Evolutionary conservation across 2,329 filamentous ascomycete genomes (phyloP), one percentile per base, ranked within the genome.

Genomic region (Trichoderma atroviride): DNA sequence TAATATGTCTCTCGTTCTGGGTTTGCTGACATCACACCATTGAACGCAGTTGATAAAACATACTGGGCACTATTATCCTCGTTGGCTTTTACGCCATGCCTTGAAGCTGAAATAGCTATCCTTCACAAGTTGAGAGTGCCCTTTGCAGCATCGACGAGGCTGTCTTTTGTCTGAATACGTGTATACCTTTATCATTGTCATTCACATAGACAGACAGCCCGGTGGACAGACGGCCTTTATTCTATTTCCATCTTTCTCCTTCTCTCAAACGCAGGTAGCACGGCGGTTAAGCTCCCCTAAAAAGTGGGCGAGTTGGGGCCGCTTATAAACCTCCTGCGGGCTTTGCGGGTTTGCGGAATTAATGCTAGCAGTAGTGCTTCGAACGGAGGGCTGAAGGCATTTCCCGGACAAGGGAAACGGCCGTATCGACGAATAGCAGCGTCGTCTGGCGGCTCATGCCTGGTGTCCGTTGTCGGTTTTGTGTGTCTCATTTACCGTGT

Each of bases 271-370:
- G 11, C 55, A 35, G 55, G 31, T 57, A 37, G 22, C 33, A 59
- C 57, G 57, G 40, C 40, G 29, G 59, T 35, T n/a, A 50, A 62
- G 43, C 43, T 62, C 59, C 59, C 59, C 50, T 62, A 24, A 52
- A 62, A 62, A 62, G 59, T 62, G 59, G 59, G 59, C 11, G 43
- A 53, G 59, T n/a, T 62, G 59, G 59, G 43, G 59, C 59, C 40
- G 59, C 59, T 62, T 62, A 62, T 62, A 62, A 62, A 62, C 59
- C 59, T 24, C 43, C 9, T 33, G 43, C 59, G 59, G 59, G 43
- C 43, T 62, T 37, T 62, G 43, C 43, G 40, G 43, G 59, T 52
- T 52, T 52, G 59, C 59, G 40, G 59, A 62, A 62, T 62, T 62
- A 43, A 27, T 62, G 40, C 31, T 29, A 56, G 52, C 53, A 43